phyloP scores from a whole-genome alignment of 2,329 filamentous ascomycete species.

The Talaromyces amestolkiae region DNA sequence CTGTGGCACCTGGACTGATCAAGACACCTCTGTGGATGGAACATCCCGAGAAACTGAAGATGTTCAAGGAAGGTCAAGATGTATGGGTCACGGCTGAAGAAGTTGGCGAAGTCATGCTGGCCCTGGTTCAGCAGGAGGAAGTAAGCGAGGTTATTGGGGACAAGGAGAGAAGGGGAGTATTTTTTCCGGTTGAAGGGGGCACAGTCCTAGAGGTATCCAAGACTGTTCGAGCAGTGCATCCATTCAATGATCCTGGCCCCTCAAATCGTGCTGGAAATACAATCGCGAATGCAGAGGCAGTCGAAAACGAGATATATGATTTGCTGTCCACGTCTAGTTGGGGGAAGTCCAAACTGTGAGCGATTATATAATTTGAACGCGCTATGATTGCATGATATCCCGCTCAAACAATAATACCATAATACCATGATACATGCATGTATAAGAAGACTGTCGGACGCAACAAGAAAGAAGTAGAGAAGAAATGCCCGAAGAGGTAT shows the following conservation, averaged over 20 bases:
- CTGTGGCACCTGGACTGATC: slow-evolving; percentile 60
- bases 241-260: slow-evolving; percentile 56
- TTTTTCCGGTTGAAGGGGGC: slow-evolving; percentile 46
- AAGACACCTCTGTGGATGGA: slow-evolving; percentile 63
- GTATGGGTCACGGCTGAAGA: slow-evolving; percentile 61
- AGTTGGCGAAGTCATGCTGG: slow-evolving; percentile 59
- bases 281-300: slow-evolving; percentile 41
- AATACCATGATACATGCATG: too few species aligned
- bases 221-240: slow-evolving; percentile 51
- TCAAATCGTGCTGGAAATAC: slow-evolving; percentile 46
- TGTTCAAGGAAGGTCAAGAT: slow-evolving; percentile 50
- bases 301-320: slow-evolving; percentile 51
- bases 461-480: neutral
- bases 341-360: slow-evolving; percentile 40
- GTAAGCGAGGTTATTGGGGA: slow-evolving; percentile 38
- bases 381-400: neutral
- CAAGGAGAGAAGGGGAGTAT: slow-evolving; percentile 28
- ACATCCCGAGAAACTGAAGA: slow-evolving; percentile 58
- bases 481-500: neutral
- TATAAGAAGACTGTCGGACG: neutral
- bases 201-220: slow-evolving; percentile 58
- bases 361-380: neutral
- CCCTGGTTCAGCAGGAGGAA: slow-evolving; percentile 52
- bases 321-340: slow-evolving; percentile 51
- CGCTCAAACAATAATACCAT: neutral